Conservation (phyloP, 768 basidiomycete species). For the Cystofilobasidium bisporidii region DNA sequence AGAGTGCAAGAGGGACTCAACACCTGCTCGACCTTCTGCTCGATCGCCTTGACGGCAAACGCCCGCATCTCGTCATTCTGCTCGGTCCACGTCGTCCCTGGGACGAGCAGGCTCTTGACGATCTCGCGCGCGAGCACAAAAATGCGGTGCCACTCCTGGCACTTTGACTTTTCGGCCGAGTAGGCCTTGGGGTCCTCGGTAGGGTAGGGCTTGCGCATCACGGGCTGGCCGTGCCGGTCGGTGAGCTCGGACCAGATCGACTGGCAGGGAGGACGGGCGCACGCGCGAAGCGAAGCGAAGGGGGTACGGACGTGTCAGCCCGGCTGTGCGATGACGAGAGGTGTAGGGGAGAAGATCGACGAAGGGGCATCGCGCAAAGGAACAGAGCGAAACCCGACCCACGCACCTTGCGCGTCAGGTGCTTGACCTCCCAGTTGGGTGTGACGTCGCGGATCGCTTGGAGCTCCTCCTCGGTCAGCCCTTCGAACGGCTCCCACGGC, state of each 20-base stretch:
- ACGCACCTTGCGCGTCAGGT: slow-evolving; percentile 11
- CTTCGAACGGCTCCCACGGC: not conserved
- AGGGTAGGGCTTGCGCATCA: slow-evolving; percentile 1
- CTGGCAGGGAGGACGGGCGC: not conserved
- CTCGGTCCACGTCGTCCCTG: slow-evolving; percentile 8
- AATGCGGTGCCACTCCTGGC: slow-evolving; percentile 8
- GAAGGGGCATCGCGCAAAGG: too few relatives aligned
- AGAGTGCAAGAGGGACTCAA: not conserved
- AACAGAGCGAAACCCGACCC: too few relatives aligned
- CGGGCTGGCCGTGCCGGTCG: slow-evolving; percentile 4
- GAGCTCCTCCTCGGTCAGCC: not conserved
- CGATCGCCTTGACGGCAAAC: not conserved
- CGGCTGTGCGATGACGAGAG: too few relatives aligned
- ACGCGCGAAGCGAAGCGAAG: not conserved
- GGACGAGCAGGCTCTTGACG: slow-evolving; percentile 2
- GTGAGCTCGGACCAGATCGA: slow-evolving; percentile 15
- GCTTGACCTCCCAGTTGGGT: slow-evolving; percentile 8
- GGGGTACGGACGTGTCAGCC: not conserved
- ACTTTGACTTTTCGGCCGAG: slow-evolving; percentile 1
- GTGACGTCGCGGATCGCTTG: not conserved
- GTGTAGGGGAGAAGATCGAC: too few relatives aligned
- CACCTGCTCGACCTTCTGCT: slow-evolving; percentile 11
- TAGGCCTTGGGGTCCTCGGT: slow-evolving; percentile 11
- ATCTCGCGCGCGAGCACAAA: slow-evolving; percentile 8
- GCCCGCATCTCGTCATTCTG: slow-evolving; percentile 3